Percentiles rank a stretch among this genome's conserved stretches.
These are phyloP conservation scores for Paramecium sonneborni DNA, from an alignment of 73 alveolate genomes.

Conservation along the genomic window DNA sequence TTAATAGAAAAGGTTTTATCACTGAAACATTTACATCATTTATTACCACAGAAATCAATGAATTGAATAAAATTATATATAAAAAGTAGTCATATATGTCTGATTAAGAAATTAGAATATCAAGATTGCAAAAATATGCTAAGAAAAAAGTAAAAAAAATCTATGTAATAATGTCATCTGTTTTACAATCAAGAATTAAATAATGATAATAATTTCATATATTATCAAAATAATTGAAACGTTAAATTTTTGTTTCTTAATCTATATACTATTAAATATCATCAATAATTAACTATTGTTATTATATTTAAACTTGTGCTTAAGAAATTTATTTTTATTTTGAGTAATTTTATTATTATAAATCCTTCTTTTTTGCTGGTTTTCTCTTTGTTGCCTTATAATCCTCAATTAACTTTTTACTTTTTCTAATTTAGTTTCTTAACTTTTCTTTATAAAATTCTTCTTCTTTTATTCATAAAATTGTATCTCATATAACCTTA, in stretches of 20 bases:
- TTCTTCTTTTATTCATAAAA: neutral
- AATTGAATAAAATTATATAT: neutral
- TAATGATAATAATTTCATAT: conserved; percentile 23
- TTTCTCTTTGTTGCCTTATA: neutral
- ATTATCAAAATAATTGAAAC: conserved; percentile 1
- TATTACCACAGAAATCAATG: neutral
- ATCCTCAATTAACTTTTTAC: neutral
- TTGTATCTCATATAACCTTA: neutral
- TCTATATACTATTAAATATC: neutral
- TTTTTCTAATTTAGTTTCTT: neutral
- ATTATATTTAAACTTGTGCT: neutral
- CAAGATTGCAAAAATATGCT: neutral
- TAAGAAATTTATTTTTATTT: neutral
- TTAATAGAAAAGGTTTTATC: neutral
- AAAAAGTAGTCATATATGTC: neutral
- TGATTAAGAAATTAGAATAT: conserved; percentile 36
- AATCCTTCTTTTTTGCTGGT: neutral
- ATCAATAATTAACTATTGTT: neutral
- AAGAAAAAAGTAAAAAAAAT: neutral
- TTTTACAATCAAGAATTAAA: conserved; percentile 18
- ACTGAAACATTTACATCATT: neutral
- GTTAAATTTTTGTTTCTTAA: neutral
- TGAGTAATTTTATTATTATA: neutral
- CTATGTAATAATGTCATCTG: conserved; percentile 14
- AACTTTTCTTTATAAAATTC: neutral